phyloP scores from a whole-genome alignment of 2,329 filamentous ascomycete genomes.

The Beauveria medogensis region DNA sequence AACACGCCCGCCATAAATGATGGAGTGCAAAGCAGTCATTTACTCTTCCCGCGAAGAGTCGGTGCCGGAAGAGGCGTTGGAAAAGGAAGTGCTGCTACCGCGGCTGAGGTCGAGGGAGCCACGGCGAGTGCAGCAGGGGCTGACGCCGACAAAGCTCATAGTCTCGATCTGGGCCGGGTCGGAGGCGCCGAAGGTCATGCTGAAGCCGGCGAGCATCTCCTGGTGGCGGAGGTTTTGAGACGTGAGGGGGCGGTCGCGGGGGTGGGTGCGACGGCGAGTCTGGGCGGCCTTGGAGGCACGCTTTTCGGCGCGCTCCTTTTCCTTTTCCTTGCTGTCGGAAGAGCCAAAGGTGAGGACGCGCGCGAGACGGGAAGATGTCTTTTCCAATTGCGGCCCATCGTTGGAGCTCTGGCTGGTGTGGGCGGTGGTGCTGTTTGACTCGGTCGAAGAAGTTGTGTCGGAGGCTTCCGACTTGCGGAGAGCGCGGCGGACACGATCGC shows the following conservation, averaged over 20 bases:
- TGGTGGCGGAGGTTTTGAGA: constrained; percentile 38
- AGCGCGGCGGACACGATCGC: constrained; percentile 33
- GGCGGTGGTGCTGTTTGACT: constrained; percentile 23
- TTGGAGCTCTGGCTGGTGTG: constrained; percentile 17
- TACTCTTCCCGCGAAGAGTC: constrained; percentile 9
- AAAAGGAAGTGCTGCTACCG: constrained; percentile 14
- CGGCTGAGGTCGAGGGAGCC: constrained; percentile 16
- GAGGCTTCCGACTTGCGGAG: constrained; percentile 29
- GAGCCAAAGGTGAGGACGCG: constrained; percentile 25
- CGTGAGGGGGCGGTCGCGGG: constrained; percentile 37
- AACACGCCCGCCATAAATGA: background rate
- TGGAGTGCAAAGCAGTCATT: background rate
- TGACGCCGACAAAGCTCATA: constrained; percentile 30
- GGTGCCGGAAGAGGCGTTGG: constrained; percentile 11
- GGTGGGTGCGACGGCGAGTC: constrained; percentile 23
- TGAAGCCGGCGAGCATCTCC: constrained; percentile 38
- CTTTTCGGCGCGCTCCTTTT: constrained; percentile 13
- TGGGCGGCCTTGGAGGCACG: constrained; percentile 14
- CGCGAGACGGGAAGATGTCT: constrained; percentile 23
- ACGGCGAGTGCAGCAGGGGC: constrained; percentile 34
- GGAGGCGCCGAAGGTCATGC: constrained; percentile 36
- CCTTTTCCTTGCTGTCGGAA: constrained; percentile 13
- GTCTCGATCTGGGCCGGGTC: constrained; percentile 25
- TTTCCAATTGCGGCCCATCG: constrained; percentile 23
- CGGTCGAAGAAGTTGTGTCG: constrained; percentile 24